Base-by-base conservation (phyloP, 2,329 filamentous ascomycete genomes). In the Leptographium flavum region DNA sequence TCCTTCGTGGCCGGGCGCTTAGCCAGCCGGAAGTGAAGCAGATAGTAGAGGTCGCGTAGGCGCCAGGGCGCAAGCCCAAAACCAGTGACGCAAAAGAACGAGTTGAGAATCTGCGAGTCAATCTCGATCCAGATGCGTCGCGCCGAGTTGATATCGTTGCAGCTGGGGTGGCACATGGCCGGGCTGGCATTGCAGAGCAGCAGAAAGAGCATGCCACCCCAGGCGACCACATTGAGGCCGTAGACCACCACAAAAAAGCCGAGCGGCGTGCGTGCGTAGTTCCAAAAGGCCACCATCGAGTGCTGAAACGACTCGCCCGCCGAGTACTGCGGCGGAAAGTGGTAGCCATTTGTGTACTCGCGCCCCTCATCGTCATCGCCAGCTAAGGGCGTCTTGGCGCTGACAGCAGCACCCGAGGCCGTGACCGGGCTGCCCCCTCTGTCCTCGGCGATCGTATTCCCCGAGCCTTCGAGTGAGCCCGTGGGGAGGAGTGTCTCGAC, bases 171-270 rank as follows among this genome's bases (percentile, higher is more conserved):
- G 66, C 85, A 87, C 83, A 87, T 87, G 48, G 76, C 76, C 7
- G 81, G 79, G 3, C 76, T 67, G 46, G 73, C 85, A 55, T 87
- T 85, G 66, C 80, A 83, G 23, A 94, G 75, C 2, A 94, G 68
- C 17, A 94, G 67, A 63, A 94, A 93, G 30, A 94, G 70, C 87
- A 94, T 94, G 47, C 83, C 86, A 43, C 87, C 87, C 87, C 87
- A 94, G 0, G 83, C 87, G 10, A 94, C 76, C 19, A 94, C 74
- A 51, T 90, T 88, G 47, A 92, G 71, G 13, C 81, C 78, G 60
- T 93, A 94, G 6, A 94, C 60, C 2, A 79, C 83, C 35, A 90
- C 74, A 45, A 85, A 65, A 58, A 92, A 87, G 3, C 87, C 86
- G 45, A 83, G 61, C 0, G 82, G 82, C 0, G 85, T 93, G 32